Conservation (phyloP, 768 basidiomycete genomes). For the Mycena venus region DNA sequence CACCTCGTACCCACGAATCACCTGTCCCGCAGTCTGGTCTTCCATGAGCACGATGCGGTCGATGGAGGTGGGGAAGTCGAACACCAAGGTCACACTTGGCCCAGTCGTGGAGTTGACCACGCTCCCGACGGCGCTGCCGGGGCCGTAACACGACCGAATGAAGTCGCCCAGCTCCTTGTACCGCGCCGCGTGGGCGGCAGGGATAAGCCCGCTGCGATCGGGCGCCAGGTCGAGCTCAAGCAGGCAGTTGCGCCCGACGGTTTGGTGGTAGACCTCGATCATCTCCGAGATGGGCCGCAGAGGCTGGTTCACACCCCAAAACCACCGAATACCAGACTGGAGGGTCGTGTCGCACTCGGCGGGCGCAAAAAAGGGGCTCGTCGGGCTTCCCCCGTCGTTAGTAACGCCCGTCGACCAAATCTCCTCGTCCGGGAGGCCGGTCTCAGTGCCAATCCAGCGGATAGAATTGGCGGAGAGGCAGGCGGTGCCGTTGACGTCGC, state of each 20-base stretch:
- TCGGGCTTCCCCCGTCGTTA: slow-evolving; percentile 24
- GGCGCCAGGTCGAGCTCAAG: slow-evolving; percentile 25
- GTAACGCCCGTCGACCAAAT: slow-evolving; percentile 28
- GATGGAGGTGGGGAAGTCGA: slow-evolving; percentile 17
- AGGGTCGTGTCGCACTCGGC: slow-evolving; percentile 27
- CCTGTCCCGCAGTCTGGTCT: slow-evolving; percentile 23
- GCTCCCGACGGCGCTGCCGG: slow-evolving; percentile 17
- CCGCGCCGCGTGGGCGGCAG: slow-evolving; percentile 20
- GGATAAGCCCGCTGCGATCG: slow-evolving; percentile 23
- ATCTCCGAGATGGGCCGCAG: slow-evolving; percentile 20
- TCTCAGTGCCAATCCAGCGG: slow-evolving; percentile 27
- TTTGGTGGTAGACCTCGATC: slow-evolving; percentile 25
- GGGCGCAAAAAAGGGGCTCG: slow-evolving; percentile 22
- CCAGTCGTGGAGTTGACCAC: neutral
- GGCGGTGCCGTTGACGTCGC: slow-evolving; percentile 17
- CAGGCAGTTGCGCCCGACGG: slow-evolving; percentile 24
- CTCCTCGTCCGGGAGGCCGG: slow-evolving; percentile 22
- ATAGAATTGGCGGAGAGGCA: slow-evolving; percentile 27
- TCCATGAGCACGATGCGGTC: slow-evolving; percentile 26
- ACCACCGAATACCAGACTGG: slow-evolving; percentile 21
- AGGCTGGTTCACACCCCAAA: slow-evolving; percentile 18
- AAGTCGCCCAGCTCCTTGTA: slow-evolving; percentile 25
- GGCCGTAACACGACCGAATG: slow-evolving; percentile 18
- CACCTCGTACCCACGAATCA: slow-evolving; percentile 21
- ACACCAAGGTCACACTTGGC: slow-evolving; percentile 10